Evolutionary conservation across 1,284 basidiomycete species (phyloP), one percentile per base, ranked within the genome.

Genomic region (Pseudomicrostroma phylloplanum): DNA sequence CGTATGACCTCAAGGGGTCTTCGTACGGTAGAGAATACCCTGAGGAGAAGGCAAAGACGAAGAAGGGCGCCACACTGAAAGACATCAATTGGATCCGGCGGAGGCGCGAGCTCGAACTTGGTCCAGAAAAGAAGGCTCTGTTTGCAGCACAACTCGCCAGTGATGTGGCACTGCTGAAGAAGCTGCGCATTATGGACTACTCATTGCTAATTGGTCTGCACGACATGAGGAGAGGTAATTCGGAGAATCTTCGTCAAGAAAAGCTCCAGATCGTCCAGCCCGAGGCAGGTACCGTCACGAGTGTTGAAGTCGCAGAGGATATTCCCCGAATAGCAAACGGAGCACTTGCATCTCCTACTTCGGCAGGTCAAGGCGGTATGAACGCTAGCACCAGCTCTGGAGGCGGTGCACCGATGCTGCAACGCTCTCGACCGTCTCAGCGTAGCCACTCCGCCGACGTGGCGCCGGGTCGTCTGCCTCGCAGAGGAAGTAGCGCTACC

Each of bases 11-110:
- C 68, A 98, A 98, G 79, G 94, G 94, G 0, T 92, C 89, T 49
- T 91, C 92, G 0, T 87, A 92, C 1, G 92, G 93, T 0, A 84
- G 94, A 30, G 85, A 89, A 79, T 94, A 92, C 69, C 85, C 91
- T 0, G 92, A 94, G 79, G 90, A 90, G 56, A 90, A 88, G 80
- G 88, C 88, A 1, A 81, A 82, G 62, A 80, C 85, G 76, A 96
- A 94, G 66, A 87, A 90, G 0, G 85, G 89, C 36, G 92, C 92
- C 0, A 90, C 93, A 40, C 81, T 97, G 67, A 98, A 98, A 81
- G 94, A 98, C 79, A 81, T 93, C 69, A 98, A 98, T 80, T 98
- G 94, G 93, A 89, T 97, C 64, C 86, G 89, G 64, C 83, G 91
- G 6, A 82, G 83, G 11, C 87, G 89, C 70, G 84, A 82, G 73